A percentile compares a stretch with the other conserved stretches of the same genome.
phyloP scores from a whole-genome alignment of 78 protist species.

The Creolimax fragrantissima region DNA sequence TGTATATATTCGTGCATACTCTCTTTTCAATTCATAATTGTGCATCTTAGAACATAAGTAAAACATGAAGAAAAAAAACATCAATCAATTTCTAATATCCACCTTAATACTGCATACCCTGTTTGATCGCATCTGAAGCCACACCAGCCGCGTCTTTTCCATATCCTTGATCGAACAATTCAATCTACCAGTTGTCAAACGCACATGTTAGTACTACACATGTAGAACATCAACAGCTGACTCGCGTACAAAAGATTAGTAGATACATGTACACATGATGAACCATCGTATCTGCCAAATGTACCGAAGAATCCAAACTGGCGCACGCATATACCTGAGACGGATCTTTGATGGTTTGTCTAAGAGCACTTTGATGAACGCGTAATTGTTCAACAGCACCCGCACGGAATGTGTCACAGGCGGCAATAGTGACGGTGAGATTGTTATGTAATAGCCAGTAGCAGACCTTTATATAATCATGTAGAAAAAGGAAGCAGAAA shows the following conservation, averaged over 20 bases:
- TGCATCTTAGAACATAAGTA: no score
- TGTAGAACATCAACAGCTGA: no score
- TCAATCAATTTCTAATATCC: no score
- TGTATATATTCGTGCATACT: not conserved
- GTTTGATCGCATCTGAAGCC: slow-evolving; percentile 77
- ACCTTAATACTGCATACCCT: slow-evolving; percentile 24
- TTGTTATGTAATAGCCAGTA: slow-evolving; percentile 70
- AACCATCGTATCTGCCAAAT: no score
- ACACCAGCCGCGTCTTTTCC: slow-evolving; percentile 82
- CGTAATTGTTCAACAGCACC: slow-evolving; percentile 97
- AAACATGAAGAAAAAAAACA: no score
- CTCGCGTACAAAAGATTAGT: no score
- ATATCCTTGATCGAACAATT: slow-evolving; percentile 78
- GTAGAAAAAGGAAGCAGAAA: no score
- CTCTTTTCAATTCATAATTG: no score
- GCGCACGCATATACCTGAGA: not conserved
- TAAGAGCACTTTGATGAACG: slow-evolving; percentile 56
- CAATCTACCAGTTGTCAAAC: not conserved
- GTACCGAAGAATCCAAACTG: no score
- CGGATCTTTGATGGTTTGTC: not conserved
- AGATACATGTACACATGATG: no score
- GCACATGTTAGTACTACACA: no score
- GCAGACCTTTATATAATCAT: no score
- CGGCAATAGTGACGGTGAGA: slow-evolving; percentile 83
- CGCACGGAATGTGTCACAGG: slow-evolving; percentile 98